Base-by-base conservation (phyloP, 345 rosid species). In the Angophora floribunda region DNA sequence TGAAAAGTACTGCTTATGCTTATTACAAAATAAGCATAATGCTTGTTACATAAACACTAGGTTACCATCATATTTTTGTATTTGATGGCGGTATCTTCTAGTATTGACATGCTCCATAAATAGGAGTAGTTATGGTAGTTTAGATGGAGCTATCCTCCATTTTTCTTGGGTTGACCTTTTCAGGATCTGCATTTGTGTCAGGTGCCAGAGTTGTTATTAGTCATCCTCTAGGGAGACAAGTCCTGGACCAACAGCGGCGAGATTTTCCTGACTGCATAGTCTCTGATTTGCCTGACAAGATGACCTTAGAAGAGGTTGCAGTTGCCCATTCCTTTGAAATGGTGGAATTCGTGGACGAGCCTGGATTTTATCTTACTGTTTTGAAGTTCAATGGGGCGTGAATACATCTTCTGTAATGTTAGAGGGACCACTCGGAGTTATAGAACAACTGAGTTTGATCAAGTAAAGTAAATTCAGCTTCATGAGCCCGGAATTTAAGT, bases 181-280 rank as follows among this genome's bases (percentile, higher is more conserved):
- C 51, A 86, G 51, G 41, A 86, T 41, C 50, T 86, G 70, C 16
- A 41, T 28, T 52, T 41, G 84, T 70, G 53, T 22, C 88, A 97
- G 99, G 98, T 90, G 98, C 98, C 82, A 93, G 97, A 90, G 87
- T 96, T 50, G 94, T 96, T 9, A 94, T 96, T 75, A 95, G 99
- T 91, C 98, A 97, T 86, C 97, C 96, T 41, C 95, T 90, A 90
- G 99, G 99, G 70, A 94, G 96, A 88, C 90, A 94, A 90, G 92
- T 86, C 51, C 90, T 97, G 88, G 91, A 93, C 93, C 93, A 92
- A 92, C 97, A 96, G 91, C 88, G 91, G 63, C 89, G 94, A 86
- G 94, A 95, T 91, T 92, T 93, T 78, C 92, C 95, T 4, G 97
- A 96, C 84, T 93, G 93, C 57, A 90, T 98, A 9, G 89, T 95